Base-by-base conservation (phyloP, 1,139 yeast species). In the Yamadazyma pseudoaaseri region DNA sequence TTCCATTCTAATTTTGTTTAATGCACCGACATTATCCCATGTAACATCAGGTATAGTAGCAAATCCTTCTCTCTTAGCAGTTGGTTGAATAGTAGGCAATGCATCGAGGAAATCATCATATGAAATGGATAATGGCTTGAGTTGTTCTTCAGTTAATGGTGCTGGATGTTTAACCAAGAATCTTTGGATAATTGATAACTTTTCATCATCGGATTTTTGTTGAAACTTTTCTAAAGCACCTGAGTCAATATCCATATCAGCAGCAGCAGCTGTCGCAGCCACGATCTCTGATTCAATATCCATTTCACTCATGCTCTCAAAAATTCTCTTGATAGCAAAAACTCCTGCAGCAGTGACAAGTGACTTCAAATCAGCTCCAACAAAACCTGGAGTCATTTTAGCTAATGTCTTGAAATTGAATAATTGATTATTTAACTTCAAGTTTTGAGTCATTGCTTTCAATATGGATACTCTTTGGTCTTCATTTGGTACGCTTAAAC, bases 31-130 rank as follows among this genome's bases (percentile, higher is more conserved):
- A 54, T 83, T 86, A 6, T 81, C 76, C 98, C 98, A 92, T 6
- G 95, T 80, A 3, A 92, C 97, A 57, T 92, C 97, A 0, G 99
- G 99, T 8, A 94, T 95, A 0, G 98, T 94, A 1, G 99, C 97
- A 62, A 92, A 94, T 1, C 98, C 98, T 67, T 92, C 99, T 57
- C 99, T 81, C 55, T 90, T 92, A 2, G 97, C 96, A 0, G 97
- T 87, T 10, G 99, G 99, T 61, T 94, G 98, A 24, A 92, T 85
- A 0, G 92, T 80, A 1, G 98, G 97, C 29, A 92, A 62, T 1
- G 97, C 97, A 5, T 75, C 70, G 28, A 85, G 48, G 54, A 94
- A 92, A 56, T 92, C 99, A 11, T 76, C 81, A 45, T 79, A 81
- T 2, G 76, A 80, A 34, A 92, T 90, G 2, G 83, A 70, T 33